Evolutionary conservation across 2,329 filamentous ascomycete genomes (phyloP), one percentile per base, ranked within the genome.

Genomic region (Fusarium siculi): DNA sequence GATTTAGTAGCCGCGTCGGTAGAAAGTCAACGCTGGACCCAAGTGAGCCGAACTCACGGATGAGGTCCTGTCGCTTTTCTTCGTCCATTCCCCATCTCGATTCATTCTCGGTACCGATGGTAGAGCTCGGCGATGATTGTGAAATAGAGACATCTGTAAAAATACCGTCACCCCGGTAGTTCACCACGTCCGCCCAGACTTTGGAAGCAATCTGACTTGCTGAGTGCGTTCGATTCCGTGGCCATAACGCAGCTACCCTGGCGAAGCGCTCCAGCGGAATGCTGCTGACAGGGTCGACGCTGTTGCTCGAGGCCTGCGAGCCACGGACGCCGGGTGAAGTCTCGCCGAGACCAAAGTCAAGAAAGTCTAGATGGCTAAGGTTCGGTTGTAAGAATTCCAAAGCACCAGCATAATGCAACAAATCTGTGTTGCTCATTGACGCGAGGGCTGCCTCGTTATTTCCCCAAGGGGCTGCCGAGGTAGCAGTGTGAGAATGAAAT

Each of bases 291-390:
- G 54, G 54, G 0, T 56, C 39, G 5, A 34, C 2, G 5, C 50
- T 54, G 7, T 54, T 56, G 0, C 28, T 46, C 3, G 54, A 56
- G 3, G 30, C n/a, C 9, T 56, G 54, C 0, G 54, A 46, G 0
- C 39, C 54, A 7, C 28, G 39, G 1, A 56, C 4, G 0, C 18
- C 18, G 0, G 54, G 39, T 2, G 39, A 21, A 0, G 28, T 47
- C 21, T 46, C 54, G 10, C 39, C 14, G 0, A 56, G 15, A 16
- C 37, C 4, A 2, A 56, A 56, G 14, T 56, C 54, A 1, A 56
- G 28, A 34, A 56, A 56, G 54, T 56, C 54, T 1, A 56, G 3
- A 9, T 44, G 21, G 5, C 39, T 47, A 5, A 56, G 54, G 4
- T 56, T 56, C 0, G 54, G 54, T 1, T 56, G 54, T 4, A 56